Percentiles rank a stretch among this genome's conserved stretches.
These are phyloP conservation scores for Phytophthora agathidicida DNA, from an alignment of 352 stramenopile species.

Conservation along the genomic window DNA sequence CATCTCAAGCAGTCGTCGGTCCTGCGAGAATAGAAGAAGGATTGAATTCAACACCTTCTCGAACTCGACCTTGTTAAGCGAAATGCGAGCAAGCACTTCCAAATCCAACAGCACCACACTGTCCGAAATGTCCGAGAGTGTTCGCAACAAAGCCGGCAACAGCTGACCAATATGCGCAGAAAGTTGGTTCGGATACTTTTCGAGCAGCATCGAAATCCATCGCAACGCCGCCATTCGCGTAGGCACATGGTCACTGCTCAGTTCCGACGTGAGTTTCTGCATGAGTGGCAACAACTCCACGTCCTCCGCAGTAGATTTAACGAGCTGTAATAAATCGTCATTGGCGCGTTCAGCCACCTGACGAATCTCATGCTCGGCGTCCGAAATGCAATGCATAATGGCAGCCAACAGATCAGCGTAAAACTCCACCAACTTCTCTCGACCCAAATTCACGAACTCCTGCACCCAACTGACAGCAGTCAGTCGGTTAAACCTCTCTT, in stretches of 20 bases:
- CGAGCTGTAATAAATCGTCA: slow-evolving; percentile 94
- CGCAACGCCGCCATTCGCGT: slow-evolving; percentile 94
- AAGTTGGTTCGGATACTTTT: slow-evolving; percentile 96
- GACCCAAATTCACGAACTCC: slow-evolving; percentile 97
- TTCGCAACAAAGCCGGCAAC: slow-evolving; percentile 95
- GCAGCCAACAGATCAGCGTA: slow-evolving; percentile 96
- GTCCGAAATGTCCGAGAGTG: slow-evolving; percentile 96
- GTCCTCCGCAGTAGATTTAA: slow-evolving; percentile 90
- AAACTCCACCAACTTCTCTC: slow-evolving; percentile 95
- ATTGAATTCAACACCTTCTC: slow-evolving; percentile 95
- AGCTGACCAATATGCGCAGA: slow-evolving; percentile 92
- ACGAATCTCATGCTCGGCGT: slow-evolving; percentile 96
- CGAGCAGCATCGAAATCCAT: slow-evolving; percentile 99
- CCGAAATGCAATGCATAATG: slow-evolving; percentile 98
- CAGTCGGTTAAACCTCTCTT: slow-evolving; percentile 96
- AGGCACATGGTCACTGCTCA: slow-evolving; percentile 96
- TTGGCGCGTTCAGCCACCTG: slow-evolving; percentile 97
- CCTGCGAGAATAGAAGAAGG: slow-evolving; percentile 93
- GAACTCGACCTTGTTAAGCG: slow-evolving; percentile 91
- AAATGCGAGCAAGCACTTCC: slow-evolving; percentile 96
- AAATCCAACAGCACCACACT: slow-evolving; percentile 96
- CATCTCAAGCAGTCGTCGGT: slow-evolving; percentile 90
- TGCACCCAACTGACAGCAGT: slow-evolving; percentile 98
- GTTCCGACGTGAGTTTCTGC: slow-evolving; percentile 94
- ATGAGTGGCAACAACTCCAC: slow-evolving; percentile 95